phyloP scores from a whole-genome alignment of 495 filamentous ascomycete species.

The Zalerion maritima region DNA sequence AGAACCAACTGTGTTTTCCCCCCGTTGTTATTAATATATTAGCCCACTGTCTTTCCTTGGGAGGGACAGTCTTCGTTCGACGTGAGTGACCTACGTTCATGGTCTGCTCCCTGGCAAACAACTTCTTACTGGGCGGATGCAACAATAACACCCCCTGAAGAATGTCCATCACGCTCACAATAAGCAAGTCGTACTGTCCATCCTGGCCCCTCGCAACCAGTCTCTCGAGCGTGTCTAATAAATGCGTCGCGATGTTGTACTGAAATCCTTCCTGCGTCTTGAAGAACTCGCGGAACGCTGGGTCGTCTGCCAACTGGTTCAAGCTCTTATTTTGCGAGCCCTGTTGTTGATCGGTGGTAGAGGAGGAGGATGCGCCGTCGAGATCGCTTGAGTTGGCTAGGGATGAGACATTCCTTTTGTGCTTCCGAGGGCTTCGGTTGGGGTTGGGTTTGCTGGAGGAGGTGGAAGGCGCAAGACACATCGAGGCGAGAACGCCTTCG shows the following conservation, averaged over 20 bases:
- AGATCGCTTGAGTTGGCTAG: too few species aligned
- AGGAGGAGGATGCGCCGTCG: conserved; percentile 67
- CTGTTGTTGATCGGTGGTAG: conserved; percentile 57
- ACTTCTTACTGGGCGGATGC: conserved; percentile 76
- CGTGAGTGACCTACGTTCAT: conserved; percentile 56
- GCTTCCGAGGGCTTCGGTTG: too few species aligned
- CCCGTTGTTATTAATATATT: background rate
- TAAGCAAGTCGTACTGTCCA: conserved; percentile 75
- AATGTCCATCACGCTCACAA: conserved; percentile 74
- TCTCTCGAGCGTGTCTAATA: conserved; percentile 77
- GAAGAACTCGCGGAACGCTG: conserved; percentile 91
- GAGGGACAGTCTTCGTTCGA: background rate
- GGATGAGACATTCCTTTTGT: too few species aligned
- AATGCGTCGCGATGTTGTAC: conserved; percentile 86
- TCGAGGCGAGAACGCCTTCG: conserved; percentile 88
- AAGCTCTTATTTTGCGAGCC: conserved; percentile 47
- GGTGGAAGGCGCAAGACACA: conserved; percentile 56
- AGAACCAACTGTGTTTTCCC: conserved; percentile 49
- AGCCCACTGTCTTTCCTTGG: background rate
- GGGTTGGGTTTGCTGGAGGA: conserved; percentile 7
- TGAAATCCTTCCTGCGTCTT: conserved; percentile 93
- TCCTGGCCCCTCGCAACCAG: conserved; percentile 67
- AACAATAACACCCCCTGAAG: conserved; percentile 84
- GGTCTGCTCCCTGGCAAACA: conserved; percentile 81
- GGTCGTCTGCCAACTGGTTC: conserved; percentile 59